phyloP scores from a whole-genome alignment of 1,284 basidiomycete genomes.

The Malassezia pachydermatis region DNA sequence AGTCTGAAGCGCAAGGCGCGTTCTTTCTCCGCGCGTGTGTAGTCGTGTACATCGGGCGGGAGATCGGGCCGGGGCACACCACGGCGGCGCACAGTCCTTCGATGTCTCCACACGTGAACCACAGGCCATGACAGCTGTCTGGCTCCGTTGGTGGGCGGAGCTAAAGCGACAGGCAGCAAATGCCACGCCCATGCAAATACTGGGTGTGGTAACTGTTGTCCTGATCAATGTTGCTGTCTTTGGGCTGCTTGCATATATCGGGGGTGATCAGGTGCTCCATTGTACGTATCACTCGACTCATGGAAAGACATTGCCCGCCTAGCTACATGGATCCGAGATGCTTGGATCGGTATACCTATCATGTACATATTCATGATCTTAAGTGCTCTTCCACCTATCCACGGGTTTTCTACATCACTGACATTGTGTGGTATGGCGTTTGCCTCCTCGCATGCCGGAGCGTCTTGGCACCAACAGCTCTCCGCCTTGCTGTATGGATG shows the following conservation, averaged over 20 bases:
- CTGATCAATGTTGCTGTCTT: not conserved
- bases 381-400: conserved; percentile 30
- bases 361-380: conserved; percentile 20
- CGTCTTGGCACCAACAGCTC: conserved; percentile 3
- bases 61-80: too few species aligned
- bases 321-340: conserved; percentile 23
- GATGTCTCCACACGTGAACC: too few species aligned
- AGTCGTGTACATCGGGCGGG: not conserved
- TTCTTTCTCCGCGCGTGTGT: too few species aligned
- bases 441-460: conserved; percentile 7
- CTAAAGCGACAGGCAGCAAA: too few species aligned
- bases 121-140: too few species aligned
- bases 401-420: conserved; percentile 36
- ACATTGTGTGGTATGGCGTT: conserved; percentile 38
- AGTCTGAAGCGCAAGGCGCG: too few species aligned
- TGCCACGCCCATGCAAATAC: conserved; percentile 1
- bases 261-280: conserved; percentile 24
- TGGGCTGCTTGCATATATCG: conserved; percentile 15
- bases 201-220: not conserved
- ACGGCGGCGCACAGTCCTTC: too few species aligned
- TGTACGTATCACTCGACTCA: conserved; percentile 7
- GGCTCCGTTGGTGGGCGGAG: too few species aligned
- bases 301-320: conserved; percentile 4
- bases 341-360: conserved; percentile 19
- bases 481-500: conserved; percentile 24